Evolutionary conservation across 257 asterid genomes (phyloP).

Genomic region (Verbena officinalis): DNA sequence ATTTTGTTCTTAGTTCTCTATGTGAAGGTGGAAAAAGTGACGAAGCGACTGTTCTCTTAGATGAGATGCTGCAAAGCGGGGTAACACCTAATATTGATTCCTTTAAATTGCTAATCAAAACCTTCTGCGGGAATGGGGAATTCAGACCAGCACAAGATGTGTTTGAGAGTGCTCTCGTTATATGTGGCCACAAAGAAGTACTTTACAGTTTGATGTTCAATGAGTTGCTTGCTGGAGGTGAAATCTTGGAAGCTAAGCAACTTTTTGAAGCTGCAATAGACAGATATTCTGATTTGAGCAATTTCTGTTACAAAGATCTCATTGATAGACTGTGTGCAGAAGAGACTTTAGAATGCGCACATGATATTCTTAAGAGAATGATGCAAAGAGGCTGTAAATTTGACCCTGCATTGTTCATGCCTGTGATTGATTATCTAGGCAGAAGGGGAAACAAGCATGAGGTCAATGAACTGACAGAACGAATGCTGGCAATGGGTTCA

Average conservation of each 20-base stretch:
- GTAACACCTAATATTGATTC: constrained; percentile 62
- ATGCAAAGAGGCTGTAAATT: constrained; percentile 59
- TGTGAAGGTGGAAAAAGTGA: constrained; percentile 79
- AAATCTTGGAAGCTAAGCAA: constrained; percentile 67
- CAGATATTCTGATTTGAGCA: constrained; percentile 54
- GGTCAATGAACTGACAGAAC: constrained; percentile 72
- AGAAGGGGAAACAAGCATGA: constrained; percentile 63
- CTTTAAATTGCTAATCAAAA: constrained; percentile 64
- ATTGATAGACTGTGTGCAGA: constrained; percentile 55
- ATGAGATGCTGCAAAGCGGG: constrained; percentile 81
- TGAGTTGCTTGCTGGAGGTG: constrained; percentile 80
- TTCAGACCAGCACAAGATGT: constrained; percentile 89
- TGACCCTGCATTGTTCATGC: constrained; percentile 86
- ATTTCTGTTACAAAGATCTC: constrained; percentile 66
- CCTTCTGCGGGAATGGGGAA: constrained; percentile 83
- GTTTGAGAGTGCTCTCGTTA: constrained; percentile 57
- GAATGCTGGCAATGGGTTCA: constrained; percentile 71
- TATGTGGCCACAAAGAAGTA: constrained; percentile 66
- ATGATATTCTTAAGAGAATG: constrained; percentile 65
- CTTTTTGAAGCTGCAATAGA: constrained; percentile 73
- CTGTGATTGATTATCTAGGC: constrained; percentile 72
- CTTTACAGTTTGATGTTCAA: constrained; percentile 70
- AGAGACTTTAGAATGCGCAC: constrained; percentile 59
- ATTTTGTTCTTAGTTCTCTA: constrained; percentile 63
- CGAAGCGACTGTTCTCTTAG: constrained; percentile 74